Evolutionary conservation across 2,329 filamentous ascomycete genomes (phyloP).

Genomic region (Chaetomium globosum): DNA sequence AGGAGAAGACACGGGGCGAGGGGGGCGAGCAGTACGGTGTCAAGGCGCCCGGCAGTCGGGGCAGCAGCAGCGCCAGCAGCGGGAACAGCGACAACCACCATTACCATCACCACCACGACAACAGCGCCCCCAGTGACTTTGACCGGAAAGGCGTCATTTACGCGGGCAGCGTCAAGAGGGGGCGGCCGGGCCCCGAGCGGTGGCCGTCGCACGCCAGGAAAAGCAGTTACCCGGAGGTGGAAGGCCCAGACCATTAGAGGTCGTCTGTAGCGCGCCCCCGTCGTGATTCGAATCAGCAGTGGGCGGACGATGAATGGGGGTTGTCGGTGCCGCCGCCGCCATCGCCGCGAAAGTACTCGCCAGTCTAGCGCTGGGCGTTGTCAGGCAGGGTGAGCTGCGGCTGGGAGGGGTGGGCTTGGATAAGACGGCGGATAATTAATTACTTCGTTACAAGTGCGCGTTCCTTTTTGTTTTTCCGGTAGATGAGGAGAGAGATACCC

Average conservation of each 20-base stretch:
- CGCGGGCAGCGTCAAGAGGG: conserved; percentile 32
- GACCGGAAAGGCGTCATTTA: conserved; percentile 31
- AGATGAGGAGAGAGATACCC: conserved; percentile 23
- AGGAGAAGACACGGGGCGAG: conserved; percentile 63
- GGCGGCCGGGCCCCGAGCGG: conserved; percentile 23
- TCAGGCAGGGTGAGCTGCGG: not conserved
- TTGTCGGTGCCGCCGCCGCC: conserved; percentile 3
- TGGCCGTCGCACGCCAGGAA: conserved; percentile 35
- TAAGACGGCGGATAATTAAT: conserved; percentile 4
- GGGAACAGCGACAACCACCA: not conserved
- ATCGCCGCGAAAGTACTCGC: conserved; percentile 21
- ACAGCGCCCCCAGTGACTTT: conserved; percentile 2
- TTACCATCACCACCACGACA: not conserved
- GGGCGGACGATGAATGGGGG: not conserved
- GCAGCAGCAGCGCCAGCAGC: conserved; percentile 8
- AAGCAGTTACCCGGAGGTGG: conserved; percentile 39
- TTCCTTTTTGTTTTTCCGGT: conserved; percentile 25
- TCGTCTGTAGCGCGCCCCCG: conserved; percentile 15
- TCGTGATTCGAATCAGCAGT: not conserved
- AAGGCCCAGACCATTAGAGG: conserved; percentile 38
- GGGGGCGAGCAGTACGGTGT: conserved; percentile 51
- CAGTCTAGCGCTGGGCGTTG: conserved; percentile 11
- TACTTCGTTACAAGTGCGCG: not conserved
- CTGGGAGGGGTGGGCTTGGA: not conserved
- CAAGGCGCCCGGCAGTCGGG: conserved; percentile 10